Percentiles rank a stretch among this genome's conserved stretches.
Conservation (phyloP, 2,329 filamentous ascomycete species). For the Elsinoe arachidis region DNA sequence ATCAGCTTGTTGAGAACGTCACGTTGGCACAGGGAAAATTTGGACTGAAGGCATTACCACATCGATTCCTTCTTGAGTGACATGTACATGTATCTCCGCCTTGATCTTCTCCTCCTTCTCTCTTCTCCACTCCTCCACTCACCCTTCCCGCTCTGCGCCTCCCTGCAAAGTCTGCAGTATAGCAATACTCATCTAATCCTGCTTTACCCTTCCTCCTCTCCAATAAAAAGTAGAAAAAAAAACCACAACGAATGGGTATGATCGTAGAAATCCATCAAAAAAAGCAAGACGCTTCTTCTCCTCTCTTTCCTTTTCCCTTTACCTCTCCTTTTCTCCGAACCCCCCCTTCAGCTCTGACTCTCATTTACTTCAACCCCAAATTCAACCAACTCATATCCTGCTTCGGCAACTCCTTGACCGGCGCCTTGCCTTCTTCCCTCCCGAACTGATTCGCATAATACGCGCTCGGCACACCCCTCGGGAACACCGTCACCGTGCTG, state of each 20-base stretch:
- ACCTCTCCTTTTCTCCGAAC: neutral
- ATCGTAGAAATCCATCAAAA: conserved; percentile 12
- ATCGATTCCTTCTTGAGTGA: neutral
- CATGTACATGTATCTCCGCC: conserved; percentile 4
- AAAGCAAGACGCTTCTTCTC: neutral
- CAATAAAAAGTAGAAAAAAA: neutral
- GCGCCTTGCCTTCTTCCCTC: neutral
- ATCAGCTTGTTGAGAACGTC: neutral
- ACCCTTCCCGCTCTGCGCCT: neutral
- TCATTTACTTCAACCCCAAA: conserved; percentile 11
- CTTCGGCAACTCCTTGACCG: conserved; percentile 7
- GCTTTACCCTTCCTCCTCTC: neutral
- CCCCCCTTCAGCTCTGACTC: neutral
- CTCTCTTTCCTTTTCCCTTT: neutral
- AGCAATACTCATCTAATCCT: neutral
- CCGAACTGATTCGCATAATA: conserved; percentile 22
- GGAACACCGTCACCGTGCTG: conserved; percentile 30
- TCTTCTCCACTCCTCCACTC: neutral
- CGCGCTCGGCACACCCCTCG: conserved; percentile 26
- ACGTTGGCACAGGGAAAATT: neutral
- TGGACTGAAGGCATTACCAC: neutral
- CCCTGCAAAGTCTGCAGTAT: neutral
- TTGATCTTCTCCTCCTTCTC: neutral
- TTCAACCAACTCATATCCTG: conserved; percentile 16
- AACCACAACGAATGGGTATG: conserved; percentile 10